Base-by-base conservation (phyloP, 2,329 filamentous ascomycete genomes). In the Monosporascus sp. region DNA sequence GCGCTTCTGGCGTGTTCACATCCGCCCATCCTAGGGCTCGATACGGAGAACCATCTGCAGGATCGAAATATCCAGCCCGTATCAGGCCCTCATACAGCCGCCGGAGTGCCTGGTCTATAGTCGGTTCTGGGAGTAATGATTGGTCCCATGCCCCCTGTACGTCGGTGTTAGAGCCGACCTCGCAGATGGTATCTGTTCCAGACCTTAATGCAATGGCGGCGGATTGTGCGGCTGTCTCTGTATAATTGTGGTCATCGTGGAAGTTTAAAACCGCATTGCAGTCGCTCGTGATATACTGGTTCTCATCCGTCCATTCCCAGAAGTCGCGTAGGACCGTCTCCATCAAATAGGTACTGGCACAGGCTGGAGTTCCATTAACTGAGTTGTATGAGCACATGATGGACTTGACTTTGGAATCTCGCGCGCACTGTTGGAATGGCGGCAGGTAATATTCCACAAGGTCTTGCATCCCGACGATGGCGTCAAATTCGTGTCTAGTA, bases 391-490 rank as follows among this genome's bases (percentile, higher is more conserved):
- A 78, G 60, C 81, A 84, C 82, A 85, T 85, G 58, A 85, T 72
- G 37, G 82, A 84, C 17, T 75, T 74, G 3, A 79, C 79, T 46
- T 77, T 74, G 3, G 78, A 76, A 61, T 85, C 80, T 11, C 79
- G 74, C 45, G 78, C 81, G 65, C 85, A 87, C 64, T 77, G 77
- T 61, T 85, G 74, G 70, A 89, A 89, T 0, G 84, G 78, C 1
- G 81, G 84, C 41, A 86, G 74, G 62, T 86, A 88, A 68, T 88
- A 89, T 60, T 88, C 85, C 0, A 79, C 75, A 5, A 89, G 69
- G 55, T 89, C 86, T 59, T 88, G 85, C 48, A 74, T 70, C 9
- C 74, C 72, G 54, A 86, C 78, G 14, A 76, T 70, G 6, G 83
- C 77, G 62, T 86, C 74, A 55, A 82, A 85, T 17, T 76, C 74